Base-by-base conservation (phyloP, 208 protist species). In the Sergeia podlipaevii region DNA sequence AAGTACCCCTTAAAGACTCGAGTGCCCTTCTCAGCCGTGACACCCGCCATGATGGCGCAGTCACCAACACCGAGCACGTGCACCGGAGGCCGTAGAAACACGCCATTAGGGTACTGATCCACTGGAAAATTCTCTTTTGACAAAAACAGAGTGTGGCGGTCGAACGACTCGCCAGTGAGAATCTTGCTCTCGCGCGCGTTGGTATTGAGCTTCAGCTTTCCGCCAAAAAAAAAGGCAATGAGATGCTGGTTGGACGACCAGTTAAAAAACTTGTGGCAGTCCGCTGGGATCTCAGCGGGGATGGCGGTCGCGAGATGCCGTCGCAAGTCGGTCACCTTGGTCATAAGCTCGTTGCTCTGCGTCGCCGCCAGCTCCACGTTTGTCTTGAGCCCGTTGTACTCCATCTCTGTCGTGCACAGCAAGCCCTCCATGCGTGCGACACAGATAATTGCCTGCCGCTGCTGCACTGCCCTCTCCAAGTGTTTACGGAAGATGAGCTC, bases 371-470 rank as follows among this genome's bases (percentile, higher is more conserved):
- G 59, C 15, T 91, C 74, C 7, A 93, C 83, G 60, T 95, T 90
- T 17, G 86, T 95, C 41, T 91, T 91, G 8, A 97, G 71, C 15
- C 91, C 91, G 60, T 96, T 96, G 76, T 95, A 96, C 64, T 97
- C 88, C 91, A 97, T 97, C 60, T 96, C 88, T 2, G 91, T 93
- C 11, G 89, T 97, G 63, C 84, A 92, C 29, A 95, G 72, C 29
- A 97, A 56, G 18, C 82, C 82, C 53, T 97, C 87, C 91, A 96
- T 97, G 44, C 89, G 88, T 3, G 86, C 81, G 51, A 36, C 50
- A 47, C 82, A 80, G 17, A 97, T 82, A 39, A 91, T 87, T 36
- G 75, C 73, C 70, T 95, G 87, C 41, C 81, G 68, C 64, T 91
- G 81, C 36, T 73, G 64, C 18, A 93, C 57, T 6, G 85, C 78